Percentiles rank a stretch among this genome's conserved stretches.
These are phyloP conservation scores for Astrothelium subdiscretum DNA, from an alignment of 495 filamentous ascomycete species.

Conservation along the genomic window DNA sequence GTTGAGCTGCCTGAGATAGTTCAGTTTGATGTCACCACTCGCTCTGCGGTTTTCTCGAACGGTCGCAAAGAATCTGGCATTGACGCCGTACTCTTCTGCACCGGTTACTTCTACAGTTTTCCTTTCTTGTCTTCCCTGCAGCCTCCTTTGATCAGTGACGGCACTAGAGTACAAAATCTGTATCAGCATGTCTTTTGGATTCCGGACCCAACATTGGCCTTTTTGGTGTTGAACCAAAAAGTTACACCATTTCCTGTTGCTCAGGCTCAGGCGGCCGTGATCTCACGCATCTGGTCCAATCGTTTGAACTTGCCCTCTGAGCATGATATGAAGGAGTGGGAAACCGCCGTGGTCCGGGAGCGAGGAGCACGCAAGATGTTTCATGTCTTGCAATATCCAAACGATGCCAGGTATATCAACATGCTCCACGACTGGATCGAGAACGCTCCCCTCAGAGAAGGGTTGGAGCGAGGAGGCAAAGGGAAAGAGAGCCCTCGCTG, in stretches of 20 bases:
- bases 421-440: constrained; percentile 49
- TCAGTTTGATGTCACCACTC: constrained; percentile 39
- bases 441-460: constrained; percentile 28
- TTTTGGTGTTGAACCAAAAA: constrained; percentile 62
- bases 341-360: constrained; percentile 30
- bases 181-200: constrained; percentile 73
- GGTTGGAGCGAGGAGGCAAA: constrained; percentile 34
- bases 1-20: constrained; percentile 48
- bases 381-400: constrained; percentile 57
- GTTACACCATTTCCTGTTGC: constrained; percentile 73
- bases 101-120: constrained; percentile 61
- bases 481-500: constrained; percentile 58
- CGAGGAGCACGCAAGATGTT: constrained; percentile 44
- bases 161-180: constrained; percentile 52
- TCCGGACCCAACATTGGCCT: constrained; percentile 64
- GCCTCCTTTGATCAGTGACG: constrained; percentile 51
- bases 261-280: constrained; percentile 66
- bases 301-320: constrained; percentile 49
- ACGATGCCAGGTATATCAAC: constrained; percentile 73
- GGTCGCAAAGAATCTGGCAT: constrained; percentile 45
- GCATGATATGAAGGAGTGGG: constrained; percentile 57
- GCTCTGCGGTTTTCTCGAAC: constrained; percentile 43
- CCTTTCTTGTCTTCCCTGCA: constrained; percentile 54
- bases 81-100: constrained; percentile 60
- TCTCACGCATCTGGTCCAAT: constrained; percentile 65